phyloP scores from a whole-genome alignment of 371 early-diverging fungal genomes.

The Lichtheimia ornata region DNA sequence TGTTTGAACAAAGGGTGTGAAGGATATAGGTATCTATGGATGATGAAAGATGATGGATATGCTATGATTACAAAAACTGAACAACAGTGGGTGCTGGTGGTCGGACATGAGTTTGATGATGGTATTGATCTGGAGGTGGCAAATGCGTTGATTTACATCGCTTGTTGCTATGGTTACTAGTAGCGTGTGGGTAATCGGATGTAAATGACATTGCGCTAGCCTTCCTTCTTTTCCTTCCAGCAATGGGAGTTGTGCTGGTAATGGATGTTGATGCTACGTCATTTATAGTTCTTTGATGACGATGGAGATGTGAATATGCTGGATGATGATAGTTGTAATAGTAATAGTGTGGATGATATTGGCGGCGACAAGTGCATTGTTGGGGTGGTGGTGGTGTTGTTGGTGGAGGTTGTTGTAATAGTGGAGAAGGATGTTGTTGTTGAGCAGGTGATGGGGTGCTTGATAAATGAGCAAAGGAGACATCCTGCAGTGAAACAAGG shows the following conservation, averaged over 20 bases:
- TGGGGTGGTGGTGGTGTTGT: background rate
- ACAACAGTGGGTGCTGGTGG: background rate
- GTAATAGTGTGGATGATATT: no score
- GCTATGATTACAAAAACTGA: background rate
- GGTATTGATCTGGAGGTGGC: background rate
- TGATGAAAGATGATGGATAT: no score
- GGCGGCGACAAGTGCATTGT: no score
- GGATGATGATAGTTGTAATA: background rate
- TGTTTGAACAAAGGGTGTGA: no score
- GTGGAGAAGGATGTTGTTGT: conserved; percentile 4
- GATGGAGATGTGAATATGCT: no score
- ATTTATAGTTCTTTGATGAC: no score
- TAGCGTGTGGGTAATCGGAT: background rate
- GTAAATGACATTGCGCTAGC: background rate
- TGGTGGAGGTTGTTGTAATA: background rate
- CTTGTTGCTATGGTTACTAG: background rate
- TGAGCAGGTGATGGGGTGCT: conserved; percentile 6
- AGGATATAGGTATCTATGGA: no score
- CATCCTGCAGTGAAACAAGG: conserved; percentile 9
- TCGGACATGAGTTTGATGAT: background rate
- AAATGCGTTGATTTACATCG: conserved; percentile 3
- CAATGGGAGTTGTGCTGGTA: no score
- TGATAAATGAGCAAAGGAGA: conserved; percentile 4
- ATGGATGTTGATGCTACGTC: no score
- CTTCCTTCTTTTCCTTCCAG: background rate